Evolutionary conservation across 768 basidiomycete species (phyloP), one percentile per base, ranked within the genome.

Genomic region (Rhizopogon rudus): DNA sequence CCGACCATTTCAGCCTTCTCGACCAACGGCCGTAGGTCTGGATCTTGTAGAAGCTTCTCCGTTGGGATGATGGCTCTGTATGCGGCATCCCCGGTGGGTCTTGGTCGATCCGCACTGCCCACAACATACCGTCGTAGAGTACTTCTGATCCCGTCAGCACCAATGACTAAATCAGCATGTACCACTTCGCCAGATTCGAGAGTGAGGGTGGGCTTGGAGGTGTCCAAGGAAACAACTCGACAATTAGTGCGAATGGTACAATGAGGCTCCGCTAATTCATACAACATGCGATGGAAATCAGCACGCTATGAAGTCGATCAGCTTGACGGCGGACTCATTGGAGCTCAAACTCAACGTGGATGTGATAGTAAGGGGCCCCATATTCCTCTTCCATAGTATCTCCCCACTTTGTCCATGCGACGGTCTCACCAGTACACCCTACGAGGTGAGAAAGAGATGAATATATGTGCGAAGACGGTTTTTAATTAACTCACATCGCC

Each of bases 21-120:
- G 0, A 84, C 73, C 12, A 87, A 69, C 1, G 63, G 54, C 55
- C 67, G 72, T 28, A 87, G 71, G 6, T 81, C 80, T 0, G 80
- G 80, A 57, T 87, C 81, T 9, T 64, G 61, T 10, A 81, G 53
- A 64, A 86, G 69, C 1, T 70, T 44, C 39, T 63, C 69, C 0
- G 81, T 73, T 2, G 78, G 71, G 37, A 87, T 70, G 29, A 77
- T 70, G 5, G 81, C 80, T 49, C 85, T 76, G 61, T 84, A 87
- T 0, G 82, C 85, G 0, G 81, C 79, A 60, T 87, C 83, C 0
- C 84, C 86, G 0, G 86, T 86, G 4, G 81, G 73, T 0, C 75
- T 75, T 0, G 78, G 72, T 35, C 73, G 73, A 42, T 77, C 73
- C 0, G 67, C 68, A 0, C 75, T 75, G 0, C 81, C 76, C n/a